These are phyloP conservation scores for Neopestalotiopsis sp. DNA, from an alignment of 2,329 filamentous ascomycete genomes.

Conservation along the genomic window DNA sequence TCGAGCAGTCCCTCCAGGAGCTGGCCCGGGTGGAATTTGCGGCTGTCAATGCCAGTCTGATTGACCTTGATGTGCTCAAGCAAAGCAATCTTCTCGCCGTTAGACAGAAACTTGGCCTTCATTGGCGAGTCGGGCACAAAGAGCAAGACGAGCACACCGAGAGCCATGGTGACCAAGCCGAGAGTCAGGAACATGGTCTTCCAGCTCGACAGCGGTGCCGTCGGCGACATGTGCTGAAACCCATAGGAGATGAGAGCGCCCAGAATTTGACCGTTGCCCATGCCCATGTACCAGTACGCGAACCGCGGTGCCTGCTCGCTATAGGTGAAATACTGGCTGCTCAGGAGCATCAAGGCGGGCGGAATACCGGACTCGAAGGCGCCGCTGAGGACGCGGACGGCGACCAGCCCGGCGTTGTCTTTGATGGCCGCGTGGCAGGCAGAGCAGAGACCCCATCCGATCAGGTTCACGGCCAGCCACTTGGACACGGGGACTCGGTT, in stretches of 20 bases:
- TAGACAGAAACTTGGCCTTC: conserved; percentile 1
- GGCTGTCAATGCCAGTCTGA: conserved; percentile 10
- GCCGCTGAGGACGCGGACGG: background rate
- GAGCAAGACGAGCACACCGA: background rate
- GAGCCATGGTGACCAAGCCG: background rate
- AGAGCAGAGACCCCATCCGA: conserved; percentile 9
- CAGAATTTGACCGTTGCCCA: conserved; percentile 6
- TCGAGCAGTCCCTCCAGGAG: conserved; percentile 7
- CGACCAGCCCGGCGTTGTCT: conserved; percentile 3
- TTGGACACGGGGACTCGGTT: conserved; percentile 3
- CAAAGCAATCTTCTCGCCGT: background rate
- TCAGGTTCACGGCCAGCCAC: background rate
- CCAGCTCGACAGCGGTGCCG: conserved; percentile 2
- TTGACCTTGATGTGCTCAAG: conserved; percentile 12
- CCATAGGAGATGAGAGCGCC: conserved; percentile 7
- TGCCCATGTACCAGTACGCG: conserved; percentile 11
- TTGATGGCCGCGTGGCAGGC: background rate
- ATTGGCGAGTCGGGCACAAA: conserved; percentile 13
- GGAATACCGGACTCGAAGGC: conserved; percentile 6
- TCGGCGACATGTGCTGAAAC: conserved; percentile 11
- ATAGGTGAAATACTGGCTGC: conserved; percentile 11
- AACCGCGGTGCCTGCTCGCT: background rate
- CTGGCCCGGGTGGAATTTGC: background rate
- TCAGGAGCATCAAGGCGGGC: conserved; percentile 7
- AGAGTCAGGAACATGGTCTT: conserved; percentile 14